Conservation (phyloP, 1,284 basidiomycete species). For the Lignosus rhinocerotis region DNA sequence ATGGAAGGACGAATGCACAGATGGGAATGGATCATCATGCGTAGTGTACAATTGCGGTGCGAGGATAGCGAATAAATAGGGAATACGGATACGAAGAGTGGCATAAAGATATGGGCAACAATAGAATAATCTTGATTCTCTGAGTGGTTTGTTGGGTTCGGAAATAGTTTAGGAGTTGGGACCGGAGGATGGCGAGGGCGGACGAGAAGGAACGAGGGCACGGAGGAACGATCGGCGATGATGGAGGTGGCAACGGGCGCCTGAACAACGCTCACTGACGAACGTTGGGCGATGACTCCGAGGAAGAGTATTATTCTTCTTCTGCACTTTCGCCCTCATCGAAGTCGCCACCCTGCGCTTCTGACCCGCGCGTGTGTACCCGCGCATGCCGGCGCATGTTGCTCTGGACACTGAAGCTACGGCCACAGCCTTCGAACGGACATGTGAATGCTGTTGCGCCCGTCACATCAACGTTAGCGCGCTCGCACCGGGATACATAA, state of each 20-base stretch:
- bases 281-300: slow-evolving; percentile 18
- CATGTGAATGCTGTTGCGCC: slow-evolving; percentile 65
- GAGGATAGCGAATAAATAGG: slow-evolving; percentile 23
- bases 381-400: slow-evolving; percentile 85
- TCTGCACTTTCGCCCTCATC: slow-evolving; percentile 28
- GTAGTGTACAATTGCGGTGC: slow-evolving; percentile 24
- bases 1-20: slow-evolving; percentile 3
- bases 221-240: background rate
- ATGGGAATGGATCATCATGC: slow-evolving; percentile 14
- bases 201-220: background rate
- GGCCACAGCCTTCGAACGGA: slow-evolving; percentile 72
- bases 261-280: slow-evolving; percentile 13
- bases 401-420: slow-evolving; percentile 82
- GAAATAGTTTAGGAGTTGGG: background rate
- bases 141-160: background rate
- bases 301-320: slow-evolving; percentile 22
- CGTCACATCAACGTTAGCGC: slow-evolving; percentile 17
- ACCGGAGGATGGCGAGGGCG: background rate
- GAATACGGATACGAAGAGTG: slow-evolving; percentile 8
- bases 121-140: slow-evolving; percentile 10
- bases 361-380: slow-evolving; percentile 50
- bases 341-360: slow-evolving; percentile 22
- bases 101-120: slow-evolving; percentile 8
- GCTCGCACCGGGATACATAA: slow-evolving; percentile 1
- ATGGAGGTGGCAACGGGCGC: background rate